phyloP scores from a whole-genome alignment of 768 basidiomycete genomes.

The Kwoniella dejecticola region DNA sequence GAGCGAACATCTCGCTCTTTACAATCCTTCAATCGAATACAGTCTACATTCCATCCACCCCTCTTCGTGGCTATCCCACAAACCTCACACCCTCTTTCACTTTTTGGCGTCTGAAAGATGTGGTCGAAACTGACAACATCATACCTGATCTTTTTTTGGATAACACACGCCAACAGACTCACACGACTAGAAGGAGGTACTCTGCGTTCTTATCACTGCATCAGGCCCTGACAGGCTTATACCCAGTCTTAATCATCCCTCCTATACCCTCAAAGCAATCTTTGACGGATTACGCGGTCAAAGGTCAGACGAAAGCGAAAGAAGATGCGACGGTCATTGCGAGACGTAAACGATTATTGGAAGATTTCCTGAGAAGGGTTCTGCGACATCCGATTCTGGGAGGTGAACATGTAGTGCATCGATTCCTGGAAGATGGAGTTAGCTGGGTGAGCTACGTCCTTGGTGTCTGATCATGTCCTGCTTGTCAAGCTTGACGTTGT shows the following conservation, averaged over 20 bases:
- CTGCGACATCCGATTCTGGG: conserved; percentile 91
- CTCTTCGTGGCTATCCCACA: too few relatives aligned
- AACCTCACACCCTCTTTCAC: too few relatives aligned
- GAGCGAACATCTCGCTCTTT: too few relatives aligned
- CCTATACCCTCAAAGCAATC: conserved; percentile 97
- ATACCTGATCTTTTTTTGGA: not conserved
- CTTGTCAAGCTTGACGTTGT: too few relatives aligned
- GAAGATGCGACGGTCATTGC: conserved; percentile 92
- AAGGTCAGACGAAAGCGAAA: conserved; percentile 78
- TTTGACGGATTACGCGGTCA: conserved; percentile 93
- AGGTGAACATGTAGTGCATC: conserved; percentile 92
- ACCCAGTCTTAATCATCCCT: conserved; percentile 94
- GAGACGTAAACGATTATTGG: conserved; percentile 87
- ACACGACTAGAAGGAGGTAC: conserved; percentile 84
- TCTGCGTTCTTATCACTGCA: conserved; percentile 97
- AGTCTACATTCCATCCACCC: too few relatives aligned
- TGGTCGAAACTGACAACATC: not conserved
- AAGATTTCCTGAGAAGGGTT: conserved; percentile 89
- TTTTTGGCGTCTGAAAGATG: too few relatives aligned
- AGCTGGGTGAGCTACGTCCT: conserved; percentile 77
- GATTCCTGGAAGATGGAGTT: conserved; percentile 92
- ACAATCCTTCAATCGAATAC: conserved; percentile 5
- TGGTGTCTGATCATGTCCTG: too few relatives aligned
- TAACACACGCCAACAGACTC: conserved; percentile 61
- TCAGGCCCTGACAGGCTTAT: conserved; percentile 75